A percentile compares a stretch with the other conserved stretches of the same genome.
Evolutionary conservation across 805 yeast species (phyloP).

Genomic region (Wickerhamomyces silvicola): DNA sequence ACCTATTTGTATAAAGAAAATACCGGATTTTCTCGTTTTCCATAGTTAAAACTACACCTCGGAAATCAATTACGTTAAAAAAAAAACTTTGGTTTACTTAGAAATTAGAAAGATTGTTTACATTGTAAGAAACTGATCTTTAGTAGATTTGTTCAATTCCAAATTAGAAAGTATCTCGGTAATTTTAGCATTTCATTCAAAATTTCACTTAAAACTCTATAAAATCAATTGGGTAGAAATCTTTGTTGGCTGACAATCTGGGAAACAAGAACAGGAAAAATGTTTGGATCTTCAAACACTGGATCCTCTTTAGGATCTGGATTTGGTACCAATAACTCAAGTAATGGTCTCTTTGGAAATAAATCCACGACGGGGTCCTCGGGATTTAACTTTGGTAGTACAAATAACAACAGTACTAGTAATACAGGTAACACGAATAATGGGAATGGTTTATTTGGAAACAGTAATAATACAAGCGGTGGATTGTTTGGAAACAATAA

Average conservation of each 20-base stretch:
- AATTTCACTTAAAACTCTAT: no score
- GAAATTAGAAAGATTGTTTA: slow-evolving; percentile 1
- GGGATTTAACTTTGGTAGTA: slow-evolving; percentile 20
- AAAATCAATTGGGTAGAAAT: no score
- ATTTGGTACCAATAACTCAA: slow-evolving; percentile 16
- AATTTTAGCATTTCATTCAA: no score
- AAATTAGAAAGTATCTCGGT: no score
- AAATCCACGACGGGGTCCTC: slow-evolving; percentile 5
- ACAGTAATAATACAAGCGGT: slow-evolving; percentile 5
- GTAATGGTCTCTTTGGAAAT: slow-evolving; percentile 24
- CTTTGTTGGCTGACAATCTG: neutral
- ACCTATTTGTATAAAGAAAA: slow-evolving; percentile 1
- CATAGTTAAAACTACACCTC: no score
- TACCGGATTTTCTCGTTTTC: no score
- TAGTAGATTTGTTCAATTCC: no score
- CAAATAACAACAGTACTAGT: slow-evolving; percentile 5
- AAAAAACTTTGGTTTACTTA: slow-evolving; percentile 2
- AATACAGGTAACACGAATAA: slow-evolving; percentile 1
- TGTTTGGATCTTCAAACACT: slow-evolving; percentile 13
- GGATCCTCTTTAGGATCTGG: slow-evolving; percentile 5
- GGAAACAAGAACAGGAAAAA: neutral
- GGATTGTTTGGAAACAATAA: slow-evolving; percentile 10
- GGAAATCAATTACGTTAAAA: neutral
- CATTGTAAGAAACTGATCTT: neutral
- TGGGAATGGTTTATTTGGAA: slow-evolving; percentile 24